phyloP scores from a whole-genome alignment of 441 rosid genomes.

The Erodium trifolium region DNA sequence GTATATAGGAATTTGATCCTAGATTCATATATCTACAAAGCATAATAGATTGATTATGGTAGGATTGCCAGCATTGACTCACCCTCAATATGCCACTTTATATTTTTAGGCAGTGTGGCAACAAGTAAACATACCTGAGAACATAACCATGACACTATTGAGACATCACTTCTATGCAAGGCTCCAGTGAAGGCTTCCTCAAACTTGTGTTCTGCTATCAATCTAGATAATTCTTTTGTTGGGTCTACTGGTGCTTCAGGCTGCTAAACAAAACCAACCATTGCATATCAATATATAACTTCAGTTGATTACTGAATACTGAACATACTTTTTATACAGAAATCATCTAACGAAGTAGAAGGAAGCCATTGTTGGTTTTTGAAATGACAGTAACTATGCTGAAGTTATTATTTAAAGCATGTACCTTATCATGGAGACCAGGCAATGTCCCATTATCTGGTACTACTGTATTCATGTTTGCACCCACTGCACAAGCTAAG shows the following conservation, averaged over 20 bases:
- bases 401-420: constrained; percentile 1
- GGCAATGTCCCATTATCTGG: constrained; percentile 53
- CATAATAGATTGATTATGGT: background rate
- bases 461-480: constrained; percentile 42
- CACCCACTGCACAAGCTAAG: constrained; percentile 51
- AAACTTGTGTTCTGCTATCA: constrained; percentile 48
- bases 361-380: background rate
- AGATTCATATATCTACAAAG: background rate
- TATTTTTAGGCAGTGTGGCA: no score
- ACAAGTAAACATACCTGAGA: no score
- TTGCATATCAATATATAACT: constrained; percentile 12
- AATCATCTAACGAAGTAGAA: background rate
- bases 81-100: no score
- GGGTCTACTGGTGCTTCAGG: constrained; percentile 57
- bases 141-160: constrained; percentile 38
- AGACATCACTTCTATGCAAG: constrained; percentile 62
- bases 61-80: background rate
- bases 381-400: background rate
- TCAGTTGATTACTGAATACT: background rate
- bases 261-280: constrained; percentile 19
- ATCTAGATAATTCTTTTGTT: constrained; percentile 51
- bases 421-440: constrained; percentile 49
- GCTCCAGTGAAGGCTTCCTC: constrained; percentile 74
- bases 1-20: background rate
- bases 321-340: background rate